A percentile compares a stretch with the other conserved stretches of the same genome.
Evolutionary conservation across 805 yeast species (phyloP).

Genomic region (Jamesozyma piceae): DNA sequence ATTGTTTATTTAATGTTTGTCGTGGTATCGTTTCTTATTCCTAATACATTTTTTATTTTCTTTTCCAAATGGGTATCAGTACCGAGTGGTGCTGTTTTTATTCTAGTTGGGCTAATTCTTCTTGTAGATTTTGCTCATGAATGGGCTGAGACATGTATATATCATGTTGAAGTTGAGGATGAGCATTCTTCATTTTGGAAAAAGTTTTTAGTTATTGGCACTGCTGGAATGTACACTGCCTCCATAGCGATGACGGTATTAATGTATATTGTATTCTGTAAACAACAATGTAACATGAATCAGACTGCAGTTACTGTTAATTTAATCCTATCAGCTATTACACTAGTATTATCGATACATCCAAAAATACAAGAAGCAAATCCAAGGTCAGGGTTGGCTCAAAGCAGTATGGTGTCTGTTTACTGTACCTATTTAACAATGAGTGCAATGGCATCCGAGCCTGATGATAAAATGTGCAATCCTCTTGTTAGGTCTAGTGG

Average conservation of each 20-base stretch:
- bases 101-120: slow-evolving; percentile 80
- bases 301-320: slow-evolving; percentile 78
- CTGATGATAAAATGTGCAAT: slow-evolving; percentile 87
- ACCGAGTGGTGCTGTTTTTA: slow-evolving; percentile 71
- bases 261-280: slow-evolving; percentile 79
- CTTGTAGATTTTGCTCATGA: slow-evolving; percentile 96
- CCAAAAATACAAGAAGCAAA: slow-evolving; percentile 84
- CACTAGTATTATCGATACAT: slow-evolving; percentile 64
- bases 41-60: slow-evolving; percentile 75
- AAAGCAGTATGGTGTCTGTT: slow-evolving; percentile 87
- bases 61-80: slow-evolving; percentile 91
- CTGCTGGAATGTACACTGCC: slow-evolving; percentile 72
- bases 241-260: slow-evolving; percentile 62
- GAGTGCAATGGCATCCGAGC: slow-evolving; percentile 92
- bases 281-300: slow-evolving; percentile 76
- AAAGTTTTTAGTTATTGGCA: slow-evolving; percentile 72
- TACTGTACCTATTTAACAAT: slow-evolving; percentile 87
- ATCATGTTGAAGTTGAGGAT: slow-evolving; percentile 77
- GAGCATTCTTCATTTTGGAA: slow-evolving; percentile 61
- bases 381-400: slow-evolving; percentile 94
- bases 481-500: slow-evolving; percentile 85
- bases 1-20: slow-evolving; percentile 48
- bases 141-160: slow-evolving; percentile 95
- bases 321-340: slow-evolving; percentile 50
- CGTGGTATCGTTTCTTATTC: slow-evolving; percentile 62